Evolutionary conservation across 805 yeast species (phyloP).

Genomic region (Yarrowia bubula): DNA sequence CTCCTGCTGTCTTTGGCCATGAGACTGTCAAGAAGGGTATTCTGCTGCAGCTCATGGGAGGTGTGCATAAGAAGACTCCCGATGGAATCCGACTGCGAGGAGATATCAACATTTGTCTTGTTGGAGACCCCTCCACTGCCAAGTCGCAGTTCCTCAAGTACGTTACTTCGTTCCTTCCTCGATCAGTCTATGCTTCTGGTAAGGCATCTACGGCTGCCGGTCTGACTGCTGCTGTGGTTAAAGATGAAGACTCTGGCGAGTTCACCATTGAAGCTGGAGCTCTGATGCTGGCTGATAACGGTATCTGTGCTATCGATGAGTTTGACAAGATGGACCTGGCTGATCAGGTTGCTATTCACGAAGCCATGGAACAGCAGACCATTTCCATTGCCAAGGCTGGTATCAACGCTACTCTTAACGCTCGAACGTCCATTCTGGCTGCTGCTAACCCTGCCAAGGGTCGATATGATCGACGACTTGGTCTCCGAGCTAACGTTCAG

Average conservation of each 20-base stretch:
- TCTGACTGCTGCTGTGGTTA: constrained; percentile 94
- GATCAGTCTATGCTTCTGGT: constrained; percentile 96
- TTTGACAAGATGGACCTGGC: constrained; percentile 95
- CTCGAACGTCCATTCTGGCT: constrained; percentile 92
- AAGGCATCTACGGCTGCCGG: constrained; percentile 99
- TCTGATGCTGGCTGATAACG: constrained; percentile 95
- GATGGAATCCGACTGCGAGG: constrained; percentile 96
- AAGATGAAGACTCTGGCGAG: constrained; percentile 96
- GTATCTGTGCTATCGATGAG: constrained; percentile 97
- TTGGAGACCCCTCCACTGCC: constrained; percentile 97
- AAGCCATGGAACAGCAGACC: constrained; percentile 99
- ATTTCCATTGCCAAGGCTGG: constrained; percentile 98
- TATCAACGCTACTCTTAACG: constrained; percentile 95
- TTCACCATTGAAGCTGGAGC: constrained; percentile 99
- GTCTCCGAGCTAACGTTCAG: constrained; percentile 79
- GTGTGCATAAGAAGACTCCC: constrained; percentile 89
- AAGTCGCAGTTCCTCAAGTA: constrained; percentile 94
- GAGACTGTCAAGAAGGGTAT: constrained; percentile 92
- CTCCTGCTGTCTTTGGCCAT: constrained; percentile 96
- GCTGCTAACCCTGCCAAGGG: constrained; percentile 99
- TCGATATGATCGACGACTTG: constrained; percentile 81
- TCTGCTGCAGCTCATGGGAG: constrained; percentile 83
- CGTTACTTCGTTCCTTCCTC: constrained; percentile 84
- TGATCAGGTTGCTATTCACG: constrained; percentile 98
- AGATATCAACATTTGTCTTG: constrained; percentile 92